Evolutionary conservation across 164 flowering plant species (phyloP), one percentile per base, ranked within the genome.

Genomic region (Cinnamomum chago): DNA sequence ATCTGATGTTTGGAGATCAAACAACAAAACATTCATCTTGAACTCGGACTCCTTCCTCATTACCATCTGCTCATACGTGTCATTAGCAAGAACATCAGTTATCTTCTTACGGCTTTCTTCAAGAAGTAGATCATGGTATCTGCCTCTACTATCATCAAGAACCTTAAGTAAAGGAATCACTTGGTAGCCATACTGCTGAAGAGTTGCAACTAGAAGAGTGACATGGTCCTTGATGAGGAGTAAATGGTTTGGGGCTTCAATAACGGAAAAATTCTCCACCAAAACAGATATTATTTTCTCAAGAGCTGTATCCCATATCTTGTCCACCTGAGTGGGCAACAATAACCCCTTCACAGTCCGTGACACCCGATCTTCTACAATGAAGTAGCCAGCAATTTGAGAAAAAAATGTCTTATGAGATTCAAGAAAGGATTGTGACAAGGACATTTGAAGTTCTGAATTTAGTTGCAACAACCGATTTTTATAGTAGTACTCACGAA

Each of bases 201-300:
- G 89, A 62, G 98, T 92, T 33, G 87, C 83, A 24, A 83, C 89
- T 51, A 94, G 85, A 75, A 94, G 98, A 33, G 94, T 88, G 70
- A 94, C 88, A 78, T 92, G 85, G 81, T 94, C 96, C 83, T 92
- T 92, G 73, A 94, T 88, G 73, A 91, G 78, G 50, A 92, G 91
- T 69, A 92, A 88, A 81, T 94, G 92, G 74, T 88, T 89, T 0
- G 95, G 88, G 62, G 91, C 81, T 60, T 88, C 93, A 88, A 89
- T 90, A 35, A 72, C 84, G 25, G 91, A 84, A 74, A 94, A 90
- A 58, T 92, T 94, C 65, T 85, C 88, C 76, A 83, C 89, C 81
- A 91, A 78, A 50, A 92, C 75, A 6, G 90, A 72, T 10, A 87
- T 86, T 78, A 92, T 84, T 72, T 89, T 92, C 17, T 87, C 74